A percentile compares a stretch with the other conserved stretches of the same genome.
phyloP scores from a whole-genome alignment of 129 eudicot species.

The Tagetes erecta region DNA sequence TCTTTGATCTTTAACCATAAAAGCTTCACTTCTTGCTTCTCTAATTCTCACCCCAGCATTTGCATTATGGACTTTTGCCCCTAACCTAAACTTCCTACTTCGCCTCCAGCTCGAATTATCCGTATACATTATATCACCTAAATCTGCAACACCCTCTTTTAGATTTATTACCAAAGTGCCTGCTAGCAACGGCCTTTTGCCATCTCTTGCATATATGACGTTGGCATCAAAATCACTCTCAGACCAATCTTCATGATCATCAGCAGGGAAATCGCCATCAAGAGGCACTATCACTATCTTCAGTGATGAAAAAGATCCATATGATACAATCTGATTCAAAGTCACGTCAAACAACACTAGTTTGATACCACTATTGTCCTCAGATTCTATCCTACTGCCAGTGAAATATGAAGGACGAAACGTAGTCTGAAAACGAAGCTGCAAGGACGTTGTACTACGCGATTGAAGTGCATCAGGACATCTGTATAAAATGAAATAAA shows the following conservation, averaged over 20 bases:
- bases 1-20: constrained; percentile 76
- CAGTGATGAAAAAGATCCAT: constrained; percentile 57
- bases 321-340: constrained; percentile 33
- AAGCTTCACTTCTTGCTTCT: constrained; percentile 73
- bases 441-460: constrained; percentile 41
- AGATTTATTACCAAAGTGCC: constrained; percentile 56
- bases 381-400: constrained; percentile 49
- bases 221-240: constrained; percentile 46
- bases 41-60: constrained; percentile 47
- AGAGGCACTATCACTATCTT: constrained; percentile 63
- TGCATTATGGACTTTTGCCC: constrained; percentile 50
- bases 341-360: constrained; percentile 51
- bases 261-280: constrained; percentile 63
- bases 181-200: constrained; percentile 72
- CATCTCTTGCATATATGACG: constrained; percentile 59
- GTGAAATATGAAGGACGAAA: constrained; percentile 58
- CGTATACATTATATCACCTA: constrained; percentile 58
- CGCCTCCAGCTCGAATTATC: constrained; percentile 95
- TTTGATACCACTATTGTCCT: constrained; percentile 36
- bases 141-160: constrained; percentile 55
- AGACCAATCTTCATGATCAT: constrained; percentile 67
- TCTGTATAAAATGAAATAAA: constrained; percentile 29
- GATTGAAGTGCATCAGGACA: constrained; percentile 29
- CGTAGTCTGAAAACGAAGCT: constrained; percentile 49
- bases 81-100: constrained; percentile 74